These are phyloP conservation scores for Solanum aculeatissimum DNA, from an alignment of 305 asterid species.

Conservation along the genomic window DNA sequence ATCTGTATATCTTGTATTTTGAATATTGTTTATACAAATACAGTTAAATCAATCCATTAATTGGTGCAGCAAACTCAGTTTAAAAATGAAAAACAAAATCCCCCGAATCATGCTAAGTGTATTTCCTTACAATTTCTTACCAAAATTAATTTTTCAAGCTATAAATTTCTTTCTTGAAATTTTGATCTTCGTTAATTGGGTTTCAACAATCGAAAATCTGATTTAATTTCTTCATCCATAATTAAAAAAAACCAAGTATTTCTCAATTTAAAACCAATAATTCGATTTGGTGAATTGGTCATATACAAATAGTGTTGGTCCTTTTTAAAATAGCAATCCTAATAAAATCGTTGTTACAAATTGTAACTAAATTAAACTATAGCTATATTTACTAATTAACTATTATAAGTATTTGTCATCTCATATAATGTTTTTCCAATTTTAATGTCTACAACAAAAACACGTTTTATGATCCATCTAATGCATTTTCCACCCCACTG, in stretches of 20 bases:
- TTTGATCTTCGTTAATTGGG: background rate
- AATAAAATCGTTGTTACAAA: background rate
- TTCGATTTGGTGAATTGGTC: background rate
- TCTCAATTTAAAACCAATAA: too few species aligned
- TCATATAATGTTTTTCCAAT: too few species aligned
- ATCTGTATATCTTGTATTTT: too few species aligned
- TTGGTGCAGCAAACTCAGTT: background rate
- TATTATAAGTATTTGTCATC: background rate
- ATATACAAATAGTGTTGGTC: background rate
- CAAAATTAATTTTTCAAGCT: background rate
- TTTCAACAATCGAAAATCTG: background rate
- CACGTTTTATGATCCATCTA: background rate
- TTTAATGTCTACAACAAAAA: background rate
- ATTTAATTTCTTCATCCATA: background rate
- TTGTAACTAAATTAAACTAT: background rate
- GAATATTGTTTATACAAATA: background rate
- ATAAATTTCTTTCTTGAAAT: background rate
- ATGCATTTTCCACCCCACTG: too few species aligned
- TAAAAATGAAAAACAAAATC: too few species aligned
- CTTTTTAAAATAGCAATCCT: too few species aligned
- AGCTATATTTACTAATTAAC: background rate
- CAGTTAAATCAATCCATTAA: background rate
- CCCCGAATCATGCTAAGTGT: background rate
- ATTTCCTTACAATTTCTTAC: background rate
- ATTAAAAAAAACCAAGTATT: background rate